Percentiles rank a stretch among this genome's conserved stretches.
Conservation (phyloP, 2,329 filamentous ascomycete species). For the Eurotiales sp. region DNA sequence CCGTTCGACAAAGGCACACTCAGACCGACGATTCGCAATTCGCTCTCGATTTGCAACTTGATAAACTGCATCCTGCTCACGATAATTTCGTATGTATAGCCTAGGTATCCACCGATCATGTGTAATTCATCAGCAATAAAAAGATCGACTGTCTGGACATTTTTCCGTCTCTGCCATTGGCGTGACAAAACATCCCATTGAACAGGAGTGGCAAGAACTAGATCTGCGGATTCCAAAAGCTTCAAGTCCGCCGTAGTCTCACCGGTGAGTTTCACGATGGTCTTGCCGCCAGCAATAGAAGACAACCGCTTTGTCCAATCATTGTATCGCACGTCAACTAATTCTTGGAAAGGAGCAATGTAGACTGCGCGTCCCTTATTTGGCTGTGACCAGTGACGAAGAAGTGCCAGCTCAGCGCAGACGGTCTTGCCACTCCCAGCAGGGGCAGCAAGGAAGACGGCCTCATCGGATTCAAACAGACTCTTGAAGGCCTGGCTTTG, state of each 20-base stretch:
- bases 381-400: conserved; percentile 77
- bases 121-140: conserved; percentile 96
- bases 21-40: conserved; percentile 81
- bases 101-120: conserved; percentile 79
- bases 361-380: conserved; percentile 81
- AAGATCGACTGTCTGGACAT: conserved; percentile 82
- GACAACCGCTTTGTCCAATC: conserved; percentile 81
- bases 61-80: conserved; percentile 99
- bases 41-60: conserved; percentile 77
- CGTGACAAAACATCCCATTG: conserved; percentile 97
- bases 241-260: conserved; percentile 90
- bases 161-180: conserved; percentile 95
- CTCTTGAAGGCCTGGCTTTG: conserved; percentile 98
- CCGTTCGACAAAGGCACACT: conserved; percentile 84
- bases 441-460: conserved; percentile 87
- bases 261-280: conserved; percentile 87
- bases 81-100: conserved; percentile 91
- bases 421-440: conserved; percentile 96
- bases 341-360: conserved; percentile 88
- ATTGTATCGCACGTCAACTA: conserved; percentile 74
- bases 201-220: conserved; percentile 84
- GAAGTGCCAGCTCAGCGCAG: conserved; percentile 88
- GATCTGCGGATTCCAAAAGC: conserved; percentile 78
- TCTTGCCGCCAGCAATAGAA: conserved; percentile 73
- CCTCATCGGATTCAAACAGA: conserved; percentile 84